Conservation (phyloP, 1,284 basidiomycete genomes). For the Paramarasmius palmivorus region DNA sequence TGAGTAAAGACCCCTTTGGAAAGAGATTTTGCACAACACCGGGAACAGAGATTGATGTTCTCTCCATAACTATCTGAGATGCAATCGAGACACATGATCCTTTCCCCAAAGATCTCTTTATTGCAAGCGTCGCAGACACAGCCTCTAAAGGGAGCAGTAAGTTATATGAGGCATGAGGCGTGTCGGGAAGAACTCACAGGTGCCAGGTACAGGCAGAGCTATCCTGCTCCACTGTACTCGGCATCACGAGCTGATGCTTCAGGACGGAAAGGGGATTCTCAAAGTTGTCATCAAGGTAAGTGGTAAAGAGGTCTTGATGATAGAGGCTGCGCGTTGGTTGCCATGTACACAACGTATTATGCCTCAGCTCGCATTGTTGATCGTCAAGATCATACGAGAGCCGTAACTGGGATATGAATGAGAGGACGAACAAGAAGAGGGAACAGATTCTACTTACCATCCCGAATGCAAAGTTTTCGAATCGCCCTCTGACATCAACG, state of each 20-base stretch:
- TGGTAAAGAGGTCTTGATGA: too few species aligned
- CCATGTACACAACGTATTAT: neutral
- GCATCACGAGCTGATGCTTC: too few species aligned
- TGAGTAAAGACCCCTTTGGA: constrained; percentile 3
- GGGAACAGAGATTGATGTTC: constrained; percentile 33
- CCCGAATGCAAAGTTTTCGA: constrained; percentile 17
- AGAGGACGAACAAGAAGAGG: neutral
- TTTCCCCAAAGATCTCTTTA: constrained; percentile 29
- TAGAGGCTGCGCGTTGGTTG: too few species aligned
- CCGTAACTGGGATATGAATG: constrained; percentile 17
- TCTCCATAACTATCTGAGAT: constrained; percentile 32
- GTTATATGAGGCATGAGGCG: too few species aligned
- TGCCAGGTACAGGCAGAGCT: too few species aligned
- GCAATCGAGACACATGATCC: constrained; percentile 32
- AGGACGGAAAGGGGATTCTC: too few species aligned
- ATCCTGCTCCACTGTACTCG: too few species aligned
- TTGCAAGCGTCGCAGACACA: constrained; percentile 36
- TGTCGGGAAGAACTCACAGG: too few species aligned
- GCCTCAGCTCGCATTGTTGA: constrained; percentile 28
- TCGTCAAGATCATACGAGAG: constrained; percentile 28
- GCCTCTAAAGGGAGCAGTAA: constrained; percentile 17
- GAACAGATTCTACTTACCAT: constrained; percentile 12
- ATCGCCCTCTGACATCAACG: constrained; percentile 9
- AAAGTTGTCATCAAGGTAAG: too few species aligned
- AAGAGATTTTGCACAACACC: constrained; percentile 24